Percentiles rank a stretch among this genome's conserved stretches.
phyloP scores from a whole-genome alignment of 2,329 filamentous ascomycete species.

The Neospermospora avenae region DNA sequence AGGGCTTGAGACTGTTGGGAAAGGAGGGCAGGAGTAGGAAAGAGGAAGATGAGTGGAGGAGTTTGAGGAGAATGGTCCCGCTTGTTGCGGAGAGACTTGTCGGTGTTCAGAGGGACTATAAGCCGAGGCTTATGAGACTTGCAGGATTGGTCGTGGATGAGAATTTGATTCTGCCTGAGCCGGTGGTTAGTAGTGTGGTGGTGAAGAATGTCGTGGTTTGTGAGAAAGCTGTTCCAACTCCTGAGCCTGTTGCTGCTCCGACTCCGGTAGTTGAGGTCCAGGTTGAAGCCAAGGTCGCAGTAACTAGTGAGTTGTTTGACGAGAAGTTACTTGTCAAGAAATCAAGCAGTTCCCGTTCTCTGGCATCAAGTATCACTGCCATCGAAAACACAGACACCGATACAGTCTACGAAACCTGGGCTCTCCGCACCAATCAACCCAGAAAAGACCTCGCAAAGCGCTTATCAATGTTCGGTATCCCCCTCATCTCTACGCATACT shows the following conservation, averaged over 20 bases:
- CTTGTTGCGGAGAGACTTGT: slow-evolving; percentile 19
- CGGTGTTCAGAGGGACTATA: slow-evolving; percentile 20
- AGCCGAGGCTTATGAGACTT: slow-evolving; percentile 10
- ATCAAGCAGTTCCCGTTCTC: slow-evolving; percentile 5
- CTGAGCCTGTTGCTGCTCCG: background rate
- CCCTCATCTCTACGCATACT: slow-evolving; percentile 7
- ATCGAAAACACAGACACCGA: slow-evolving; percentile 1
- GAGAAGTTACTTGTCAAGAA: background rate
- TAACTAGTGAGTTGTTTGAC: background rate
- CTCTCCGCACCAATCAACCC: slow-evolving; percentile 15
- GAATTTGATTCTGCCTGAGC: background rate
- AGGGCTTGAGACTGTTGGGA: background rate
- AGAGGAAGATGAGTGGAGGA: slow-evolving; percentile 11
- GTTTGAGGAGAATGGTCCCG: slow-evolving; percentile 10
- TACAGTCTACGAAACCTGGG: slow-evolving; percentile 15
- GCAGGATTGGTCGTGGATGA: background rate
- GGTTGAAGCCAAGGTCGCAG: background rate
- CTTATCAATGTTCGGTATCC: slow-evolving; percentile 11
- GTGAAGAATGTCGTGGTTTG: background rate
- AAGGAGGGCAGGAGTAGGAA: background rate
- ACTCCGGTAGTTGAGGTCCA: background rate
- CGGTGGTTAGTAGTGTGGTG: background rate
- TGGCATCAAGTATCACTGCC: background rate
- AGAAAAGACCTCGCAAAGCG: slow-evolving; percentile 8
- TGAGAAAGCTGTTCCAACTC: background rate